phyloP scores from a whole-genome alignment of 306 rosid species.

The Malus domestica region ASM211411v1 NC_041796.1:29572501-29573000 shows the following conservation, averaged over 20 bases:
- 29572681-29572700: constrained; percentile 89
- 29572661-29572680: constrained; percentile 76
- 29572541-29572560: constrained; percentile 90
- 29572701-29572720: constrained; percentile 54
- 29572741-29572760: constrained; percentile 78
- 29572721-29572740: constrained; percentile 68
- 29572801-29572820: not conserved
- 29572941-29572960: not conserved
- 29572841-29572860: not conserved
- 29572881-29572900: not conserved
- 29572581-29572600: constrained; percentile 93
- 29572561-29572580: constrained; percentile 98
- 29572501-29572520: not conserved
- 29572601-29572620: constrained; percentile 62
- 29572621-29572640: constrained; percentile 19
- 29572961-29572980: not conserved
- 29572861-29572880: not conserved
- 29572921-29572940: not conserved
- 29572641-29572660: constrained; percentile 78
- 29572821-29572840: not conserved
- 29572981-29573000: not conserved
- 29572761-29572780: not conserved
- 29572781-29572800: constrained; percentile 5
- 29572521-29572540: constrained; percentile 28
- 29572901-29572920: not conserved